Evolutionary conservation across 2,329 filamentous ascomycete genomes (phyloP).

Genomic region (Fusarium secorum): DNA sequence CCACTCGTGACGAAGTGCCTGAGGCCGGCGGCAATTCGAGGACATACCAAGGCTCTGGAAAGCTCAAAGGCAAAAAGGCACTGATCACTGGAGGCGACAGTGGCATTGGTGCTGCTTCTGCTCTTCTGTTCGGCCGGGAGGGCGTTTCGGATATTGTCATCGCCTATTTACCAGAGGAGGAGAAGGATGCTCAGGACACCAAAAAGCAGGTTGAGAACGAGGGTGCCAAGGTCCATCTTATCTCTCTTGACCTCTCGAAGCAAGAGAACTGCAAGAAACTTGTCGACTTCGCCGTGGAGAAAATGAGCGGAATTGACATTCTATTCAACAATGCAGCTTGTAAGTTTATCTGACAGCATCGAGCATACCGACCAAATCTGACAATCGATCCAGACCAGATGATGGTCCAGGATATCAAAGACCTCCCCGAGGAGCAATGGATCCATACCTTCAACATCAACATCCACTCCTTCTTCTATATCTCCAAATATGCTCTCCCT

Average conservation of each 20-base stretch:
- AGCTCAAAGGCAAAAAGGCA: slow-evolving; percentile 77
- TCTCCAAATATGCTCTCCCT: slow-evolving; percentile 77
- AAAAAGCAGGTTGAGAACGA: slow-evolving; percentile 73
- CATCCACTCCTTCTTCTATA: slow-evolving; percentile 82
- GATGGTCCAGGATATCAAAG: slow-evolving; percentile 74
- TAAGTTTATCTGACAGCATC: slow-evolving; percentile 51
- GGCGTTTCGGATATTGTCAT: slow-evolving; percentile 75
- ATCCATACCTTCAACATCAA: slow-evolving; percentile 81
- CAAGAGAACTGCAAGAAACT: slow-evolving; percentile 74
- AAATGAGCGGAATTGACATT: slow-evolving; percentile 76
- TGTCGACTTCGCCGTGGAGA: slow-evolving; percentile 70
- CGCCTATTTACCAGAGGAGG: slow-evolving; percentile 77
- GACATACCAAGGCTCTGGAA: slow-evolving; percentile 77
- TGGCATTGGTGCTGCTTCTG: slow-evolving; percentile 79
- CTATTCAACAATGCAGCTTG: slow-evolving; percentile 78
- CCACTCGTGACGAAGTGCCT: slow-evolving; percentile 71
- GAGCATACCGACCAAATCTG: not conserved
- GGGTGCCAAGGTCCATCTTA: slow-evolving; percentile 70
- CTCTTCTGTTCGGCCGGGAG: slow-evolving; percentile 82
- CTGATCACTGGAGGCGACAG: slow-evolving; percentile 84
- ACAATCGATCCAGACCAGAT: slow-evolving; percentile 52
- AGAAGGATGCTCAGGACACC: slow-evolving; percentile 78
- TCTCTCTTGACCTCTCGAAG: slow-evolving; percentile 70
- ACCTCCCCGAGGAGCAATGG: slow-evolving; percentile 81
- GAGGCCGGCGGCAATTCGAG: slow-evolving; percentile 72